These are phyloP conservation scores for Beauveria rudraprayagi DNA, from an alignment of 2,329 filamentous ascomycete genomes.

Conservation along the genomic window DNA sequence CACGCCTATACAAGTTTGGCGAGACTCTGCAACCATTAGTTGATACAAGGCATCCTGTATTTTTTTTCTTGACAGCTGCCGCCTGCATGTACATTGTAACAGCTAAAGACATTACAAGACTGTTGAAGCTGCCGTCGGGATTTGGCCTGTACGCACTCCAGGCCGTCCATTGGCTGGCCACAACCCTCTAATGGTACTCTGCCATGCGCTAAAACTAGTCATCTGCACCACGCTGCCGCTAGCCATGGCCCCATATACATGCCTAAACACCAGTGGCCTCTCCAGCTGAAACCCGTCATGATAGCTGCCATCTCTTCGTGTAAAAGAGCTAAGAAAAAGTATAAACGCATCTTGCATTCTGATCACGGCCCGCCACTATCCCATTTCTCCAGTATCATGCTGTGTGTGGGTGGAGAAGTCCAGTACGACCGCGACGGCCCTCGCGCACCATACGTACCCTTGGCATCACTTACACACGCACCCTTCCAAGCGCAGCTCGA, in stretches of 20 bases:
- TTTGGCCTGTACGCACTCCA: neutral
- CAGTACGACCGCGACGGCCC: neutral
- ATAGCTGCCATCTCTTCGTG: no score
- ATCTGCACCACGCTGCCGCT: neutral
- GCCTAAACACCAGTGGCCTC: neutral
- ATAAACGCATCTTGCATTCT: neutral
- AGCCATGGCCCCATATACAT: no score
- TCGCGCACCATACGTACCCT: neutral
- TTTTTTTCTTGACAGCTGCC: no score
- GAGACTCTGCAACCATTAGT: no score
- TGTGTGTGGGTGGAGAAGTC: neutral
- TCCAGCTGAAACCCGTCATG: neutral
- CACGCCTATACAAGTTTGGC: no score
- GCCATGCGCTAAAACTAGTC: neutral
- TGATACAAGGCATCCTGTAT: no score
- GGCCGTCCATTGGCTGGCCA: neutral
- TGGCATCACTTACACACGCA: neutral
- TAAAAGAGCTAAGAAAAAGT: neutral
- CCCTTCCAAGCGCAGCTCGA: neutral
- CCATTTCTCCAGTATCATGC: neutral
- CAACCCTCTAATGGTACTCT: neutral
- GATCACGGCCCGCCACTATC: neutral
- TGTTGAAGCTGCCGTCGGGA: no score
- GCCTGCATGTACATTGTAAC: no score
- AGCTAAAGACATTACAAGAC: no score